These are phyloP conservation scores for Diaporthe sp. DNA, from an alignment of 2,329 filamentous ascomycete species.

Conservation along the genomic window DNA sequence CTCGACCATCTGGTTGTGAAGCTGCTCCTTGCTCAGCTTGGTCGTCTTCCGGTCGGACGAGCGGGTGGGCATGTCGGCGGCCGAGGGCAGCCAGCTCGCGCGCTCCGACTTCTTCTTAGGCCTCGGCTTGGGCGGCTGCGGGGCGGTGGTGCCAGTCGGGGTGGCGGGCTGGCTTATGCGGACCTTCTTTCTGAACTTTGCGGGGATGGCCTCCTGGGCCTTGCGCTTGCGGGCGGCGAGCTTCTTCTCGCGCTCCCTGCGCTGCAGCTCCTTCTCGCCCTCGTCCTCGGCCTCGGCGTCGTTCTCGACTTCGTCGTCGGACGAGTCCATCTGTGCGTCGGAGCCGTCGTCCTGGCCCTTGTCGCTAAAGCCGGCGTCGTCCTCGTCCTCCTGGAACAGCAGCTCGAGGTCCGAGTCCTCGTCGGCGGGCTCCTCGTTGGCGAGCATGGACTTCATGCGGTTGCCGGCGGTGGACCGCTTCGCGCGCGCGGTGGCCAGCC, in stretches of 20 bases:
- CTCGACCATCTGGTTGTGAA: constrained; percentile 80
- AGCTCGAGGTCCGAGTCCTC: constrained; percentile 75
- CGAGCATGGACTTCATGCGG: constrained; percentile 82
- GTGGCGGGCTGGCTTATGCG: constrained; percentile 72
- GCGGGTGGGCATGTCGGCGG: constrained; percentile 67
- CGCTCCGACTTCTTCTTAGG: constrained; percentile 73
- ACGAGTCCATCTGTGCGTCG: constrained; percentile 89
- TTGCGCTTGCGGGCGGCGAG: constrained; percentile 82
- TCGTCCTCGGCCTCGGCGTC: constrained; percentile 77
- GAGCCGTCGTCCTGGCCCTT: constrained; percentile 73
- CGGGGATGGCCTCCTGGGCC: constrained; percentile 79
- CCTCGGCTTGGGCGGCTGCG: constrained; percentile 56
- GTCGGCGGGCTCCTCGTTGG: constrained; percentile 73
- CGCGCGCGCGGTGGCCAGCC: constrained; percentile 79
- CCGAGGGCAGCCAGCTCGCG: constrained; percentile 68
- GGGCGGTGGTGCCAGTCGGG: constrained; percentile 51
- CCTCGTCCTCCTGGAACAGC: constrained; percentile 80
- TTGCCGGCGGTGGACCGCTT: constrained; percentile 87
- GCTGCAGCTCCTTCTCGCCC: constrained; percentile 89
- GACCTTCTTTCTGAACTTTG: constrained; percentile 80
- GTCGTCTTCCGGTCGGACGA: constrained; percentile 71
- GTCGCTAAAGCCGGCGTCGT: constrained; percentile 78
- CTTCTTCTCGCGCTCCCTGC: constrained; percentile 77
- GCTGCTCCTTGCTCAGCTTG: constrained; percentile 69
- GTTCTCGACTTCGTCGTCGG: constrained; percentile 80